Conservation (phyloP, 169 alveolate species). For the Plasmodium fragile region DNA sequence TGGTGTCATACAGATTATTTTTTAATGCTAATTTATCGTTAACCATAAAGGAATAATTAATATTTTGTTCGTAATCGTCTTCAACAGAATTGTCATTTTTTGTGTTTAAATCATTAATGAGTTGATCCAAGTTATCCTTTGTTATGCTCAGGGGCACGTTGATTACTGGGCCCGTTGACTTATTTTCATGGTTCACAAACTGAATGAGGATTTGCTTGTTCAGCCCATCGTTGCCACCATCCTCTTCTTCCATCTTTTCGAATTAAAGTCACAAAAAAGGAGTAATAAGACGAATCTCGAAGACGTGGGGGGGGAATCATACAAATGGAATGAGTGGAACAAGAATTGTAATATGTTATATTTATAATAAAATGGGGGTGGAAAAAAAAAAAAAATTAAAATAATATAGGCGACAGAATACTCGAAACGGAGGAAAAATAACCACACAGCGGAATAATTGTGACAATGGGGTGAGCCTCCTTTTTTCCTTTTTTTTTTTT, state of each 20-base stretch:
- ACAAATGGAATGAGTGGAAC: background rate
- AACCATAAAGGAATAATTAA: slow-evolving; percentile 81
- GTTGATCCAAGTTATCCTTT: slow-evolving; percentile 82
- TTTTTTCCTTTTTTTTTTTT: background rate
- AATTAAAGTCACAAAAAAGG: background rate
- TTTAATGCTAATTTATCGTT: slow-evolving; percentile 82
- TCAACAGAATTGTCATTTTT: slow-evolving; percentile 49
- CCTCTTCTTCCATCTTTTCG: slow-evolving; percentile 15
- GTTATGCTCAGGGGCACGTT: slow-evolving; percentile 79
- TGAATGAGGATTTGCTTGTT: slow-evolving; percentile 61
- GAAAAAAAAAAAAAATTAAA: background rate
- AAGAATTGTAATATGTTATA: background rate
- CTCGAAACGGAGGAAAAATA: background rate
- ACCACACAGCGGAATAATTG: background rate
- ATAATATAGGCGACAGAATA: background rate
- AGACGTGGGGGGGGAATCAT: background rate
- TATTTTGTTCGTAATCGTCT: slow-evolving; percentile 79
- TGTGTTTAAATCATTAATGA: slow-evolving; percentile 77
- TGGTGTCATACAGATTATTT: slow-evolving; percentile 81
- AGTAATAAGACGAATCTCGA: background rate
- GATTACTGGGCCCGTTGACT: slow-evolving; percentile 66
- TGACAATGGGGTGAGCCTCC: background rate
- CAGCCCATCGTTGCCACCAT: background rate
- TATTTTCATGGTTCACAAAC: slow-evolving; percentile 73
- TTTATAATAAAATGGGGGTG: background rate